Evolutionary conservation across 805 yeast genomes (phyloP).

Genomic region (Jamesozyma jinghongensis): DNA sequence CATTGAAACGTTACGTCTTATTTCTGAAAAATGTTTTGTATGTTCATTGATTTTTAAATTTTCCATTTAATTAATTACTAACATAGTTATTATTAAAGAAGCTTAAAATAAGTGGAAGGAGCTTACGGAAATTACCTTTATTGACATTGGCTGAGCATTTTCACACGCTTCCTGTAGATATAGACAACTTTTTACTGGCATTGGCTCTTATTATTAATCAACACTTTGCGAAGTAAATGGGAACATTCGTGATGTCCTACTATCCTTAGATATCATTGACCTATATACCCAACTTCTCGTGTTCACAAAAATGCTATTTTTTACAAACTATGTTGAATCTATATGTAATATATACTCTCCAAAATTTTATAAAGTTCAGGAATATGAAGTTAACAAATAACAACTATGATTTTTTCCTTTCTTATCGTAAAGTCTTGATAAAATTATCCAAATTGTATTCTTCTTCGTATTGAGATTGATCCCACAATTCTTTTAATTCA

Average conservation of each 20-base stretch:
- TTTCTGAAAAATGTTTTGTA: slow-evolving; percentile 22
- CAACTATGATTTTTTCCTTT: not conserved
- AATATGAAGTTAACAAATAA: not conserved
- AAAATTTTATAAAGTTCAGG: not conserved
- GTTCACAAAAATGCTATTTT: not conserved
- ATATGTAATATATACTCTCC: too few species aligned
- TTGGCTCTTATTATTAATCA: slow-evolving; percentile 14
- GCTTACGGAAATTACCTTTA: slow-evolving; percentile 23
- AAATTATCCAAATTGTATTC: slow-evolving; percentile 92
- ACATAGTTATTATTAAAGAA: slow-evolving; percentile 7
- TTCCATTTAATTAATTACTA: not conserved
- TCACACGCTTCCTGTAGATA: slow-evolving; percentile 17
- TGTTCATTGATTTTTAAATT: slow-evolving; percentile 8
- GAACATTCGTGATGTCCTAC: too few species aligned
- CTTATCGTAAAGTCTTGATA: slow-evolving; percentile 61
- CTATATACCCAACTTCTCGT: too few species aligned
- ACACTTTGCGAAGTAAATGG: too few species aligned
- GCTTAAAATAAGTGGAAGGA: slow-evolving; percentile 25
- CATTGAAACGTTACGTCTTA: slow-evolving; percentile 7
- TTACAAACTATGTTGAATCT: too few species aligned
- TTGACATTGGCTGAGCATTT: slow-evolving; percentile 24
- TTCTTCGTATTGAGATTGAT: slow-evolving; percentile 89
- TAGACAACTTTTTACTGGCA: slow-evolving; percentile 20
- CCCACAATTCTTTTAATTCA: slow-evolving; percentile 92
- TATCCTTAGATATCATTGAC: too few species aligned